Evolutionary conservation across 2,329 filamentous ascomycete genomes (phyloP).

Genomic region (Fonsecaea multimorphosa): DNA sequence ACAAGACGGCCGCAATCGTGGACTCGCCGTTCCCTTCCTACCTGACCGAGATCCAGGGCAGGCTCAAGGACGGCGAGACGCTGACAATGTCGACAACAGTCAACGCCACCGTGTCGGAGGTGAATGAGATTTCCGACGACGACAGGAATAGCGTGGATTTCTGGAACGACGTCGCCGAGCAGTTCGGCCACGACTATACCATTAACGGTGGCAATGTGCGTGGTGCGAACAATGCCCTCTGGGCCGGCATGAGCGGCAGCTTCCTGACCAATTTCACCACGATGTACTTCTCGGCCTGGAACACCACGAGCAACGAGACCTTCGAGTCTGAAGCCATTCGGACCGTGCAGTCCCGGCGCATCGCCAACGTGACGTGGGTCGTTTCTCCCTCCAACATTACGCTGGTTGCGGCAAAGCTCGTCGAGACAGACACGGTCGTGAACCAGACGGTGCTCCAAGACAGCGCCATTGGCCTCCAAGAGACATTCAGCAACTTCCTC

Average conservation of each 20-base stretch:
- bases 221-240: conserved; percentile 27
- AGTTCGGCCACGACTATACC: conserved; percentile 19
- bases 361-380: conserved; percentile 26
- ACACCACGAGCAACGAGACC: conserved; percentile 27
- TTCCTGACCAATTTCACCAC: conserved; percentile 25
- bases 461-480: conserved; percentile 23
- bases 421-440: conserved; percentile 3
- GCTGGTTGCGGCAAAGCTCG: conserved; percentile 10
- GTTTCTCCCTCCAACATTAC: conserved; percentile 27
- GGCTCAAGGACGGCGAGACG: conserved; percentile 22
- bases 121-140: conserved; percentile 18
- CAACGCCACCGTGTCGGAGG: conserved; percentile 33
- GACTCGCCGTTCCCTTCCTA: conserved; percentile 30
- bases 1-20: conserved; percentile 27
- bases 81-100: conserved; percentile 24
- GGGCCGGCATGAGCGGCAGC: conserved; percentile 26
- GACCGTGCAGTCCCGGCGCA: conserved; percentile 22
- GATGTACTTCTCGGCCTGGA: conserved; percentile 31
- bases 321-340: conserved; percentile 32
- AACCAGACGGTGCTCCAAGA: conserved; percentile 21
- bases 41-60: conserved; percentile 21
- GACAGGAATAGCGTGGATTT: conserved; percentile 21
- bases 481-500: conserved; percentile 24
- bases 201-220: conserved; percentile 19
- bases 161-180: conserved; percentile 16